A percentile compares a stretch with the other conserved stretches of the same genome.
phyloP scores from a whole-genome alignment of 495 filamentous ascomycete species.

The Amniculicola lignicola region DNA sequence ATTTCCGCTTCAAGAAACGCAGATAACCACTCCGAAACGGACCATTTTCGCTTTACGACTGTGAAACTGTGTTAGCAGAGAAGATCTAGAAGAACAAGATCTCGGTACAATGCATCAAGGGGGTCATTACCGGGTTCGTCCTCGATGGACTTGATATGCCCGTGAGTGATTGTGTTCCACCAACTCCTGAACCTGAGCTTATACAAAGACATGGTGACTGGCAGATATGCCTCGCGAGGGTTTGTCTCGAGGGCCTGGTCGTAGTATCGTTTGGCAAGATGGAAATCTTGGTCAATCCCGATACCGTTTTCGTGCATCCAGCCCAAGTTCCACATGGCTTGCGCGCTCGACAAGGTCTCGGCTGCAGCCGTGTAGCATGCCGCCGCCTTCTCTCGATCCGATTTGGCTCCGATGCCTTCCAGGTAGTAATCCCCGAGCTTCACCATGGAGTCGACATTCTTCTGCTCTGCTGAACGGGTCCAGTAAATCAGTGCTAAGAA shows the following conservation, averaged over 20 bases:
- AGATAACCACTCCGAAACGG: conserved; percentile 75
- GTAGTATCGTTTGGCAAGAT: conserved; percentile 94
- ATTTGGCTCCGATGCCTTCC: conserved; percentile 65
- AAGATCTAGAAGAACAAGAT: too few species aligned
- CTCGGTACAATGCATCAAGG: neutral
- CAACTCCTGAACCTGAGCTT: conserved; percentile 81
- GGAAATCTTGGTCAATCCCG: conserved; percentile 91
- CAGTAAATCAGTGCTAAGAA: conserved; percentile 86
- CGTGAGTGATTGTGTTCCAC: conserved; percentile 91
- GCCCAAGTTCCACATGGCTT: conserved; percentile 94
- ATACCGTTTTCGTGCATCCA: conserved; percentile 99
- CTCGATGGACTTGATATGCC: conserved; percentile 82
- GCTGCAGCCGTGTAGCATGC: conserved; percentile 89
- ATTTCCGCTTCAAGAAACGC: conserved; percentile 78
- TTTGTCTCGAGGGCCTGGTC: conserved; percentile 89
- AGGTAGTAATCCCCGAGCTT: conserved; percentile 99
- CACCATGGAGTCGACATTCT: conserved; percentile 87
- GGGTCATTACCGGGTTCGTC: conserved; percentile 69
- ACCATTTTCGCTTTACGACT: conserved; percentile 68
- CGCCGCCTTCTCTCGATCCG: conserved; percentile 81
- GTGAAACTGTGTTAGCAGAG: conserved; percentile 23
- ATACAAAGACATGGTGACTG: conserved; percentile 80
- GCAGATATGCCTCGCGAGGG: conserved; percentile 80
- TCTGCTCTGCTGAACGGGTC: conserved; percentile 91
- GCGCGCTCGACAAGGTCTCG: conserved; percentile 84